Evolutionary conservation across 192 early-diverging fungal species (phyloP).

Genomic region (Radiomyces spectabilis): DNA sequence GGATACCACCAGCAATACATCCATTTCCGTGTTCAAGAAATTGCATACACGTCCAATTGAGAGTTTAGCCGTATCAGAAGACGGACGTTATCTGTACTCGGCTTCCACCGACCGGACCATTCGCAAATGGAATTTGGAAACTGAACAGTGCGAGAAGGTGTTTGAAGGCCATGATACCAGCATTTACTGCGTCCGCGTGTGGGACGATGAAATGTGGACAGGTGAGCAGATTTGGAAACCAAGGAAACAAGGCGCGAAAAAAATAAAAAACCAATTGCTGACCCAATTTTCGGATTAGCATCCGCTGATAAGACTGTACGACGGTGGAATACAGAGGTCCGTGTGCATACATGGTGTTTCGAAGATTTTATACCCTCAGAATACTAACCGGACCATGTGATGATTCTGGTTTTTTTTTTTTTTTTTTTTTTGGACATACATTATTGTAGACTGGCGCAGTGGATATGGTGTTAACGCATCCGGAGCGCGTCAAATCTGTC

Average conservation of each 20-base stretch:
- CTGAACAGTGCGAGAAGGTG: slow-evolving; percentile 37
- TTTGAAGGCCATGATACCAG: slow-evolving; percentile 75
- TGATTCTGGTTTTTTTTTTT: slow-evolving; percentile 3
- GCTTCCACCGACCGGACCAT: slow-evolving; percentile 59
- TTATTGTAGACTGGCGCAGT: slow-evolving; percentile 53
- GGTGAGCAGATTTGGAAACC: slow-evolving; percentile 25
- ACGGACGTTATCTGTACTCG: slow-evolving; percentile 47
- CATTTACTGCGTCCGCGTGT: slow-evolving; percentile 52
- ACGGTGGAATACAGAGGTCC: slow-evolving; percentile 76
- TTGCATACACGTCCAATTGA: slow-evolving; percentile 50
- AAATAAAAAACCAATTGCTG: not conserved
- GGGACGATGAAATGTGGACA: slow-evolving; percentile 71
- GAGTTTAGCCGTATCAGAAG: slow-evolving; percentile 36
- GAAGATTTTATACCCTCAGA: not conserved
- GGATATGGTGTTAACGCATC: slow-evolving; percentile 74
- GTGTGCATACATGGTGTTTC: not conserved
- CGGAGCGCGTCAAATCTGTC: slow-evolving; percentile 73
- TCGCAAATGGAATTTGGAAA: slow-evolving; percentile 50
- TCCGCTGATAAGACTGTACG: slow-evolving; percentile 89
- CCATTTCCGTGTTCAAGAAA: slow-evolving; percentile 35
- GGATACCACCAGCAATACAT: slow-evolving; percentile 53
- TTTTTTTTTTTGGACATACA: too few species aligned
- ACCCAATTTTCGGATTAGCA: slow-evolving; percentile 26
- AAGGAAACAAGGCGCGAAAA: not conserved
- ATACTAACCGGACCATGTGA: not conserved